These are phyloP conservation scores for Lactarius trivialis DNA, from an alignment of 768 basidiomycete species.

Conservation along the genomic window DNA sequence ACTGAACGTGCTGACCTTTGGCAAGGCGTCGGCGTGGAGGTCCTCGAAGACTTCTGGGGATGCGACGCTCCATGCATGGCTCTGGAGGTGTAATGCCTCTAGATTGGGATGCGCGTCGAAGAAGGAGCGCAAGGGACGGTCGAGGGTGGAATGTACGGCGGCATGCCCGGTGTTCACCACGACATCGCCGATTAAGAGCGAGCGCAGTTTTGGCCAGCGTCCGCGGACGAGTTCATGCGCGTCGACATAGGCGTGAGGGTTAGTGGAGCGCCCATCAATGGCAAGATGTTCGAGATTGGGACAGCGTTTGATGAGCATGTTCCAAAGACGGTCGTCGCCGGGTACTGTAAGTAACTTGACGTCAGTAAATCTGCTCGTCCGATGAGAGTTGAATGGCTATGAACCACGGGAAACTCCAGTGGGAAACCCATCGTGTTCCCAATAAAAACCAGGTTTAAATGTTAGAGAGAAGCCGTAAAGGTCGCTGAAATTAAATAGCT, in stretches of 20 bases:
- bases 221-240: constrained; percentile 50
- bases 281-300: constrained; percentile 60
- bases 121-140: constrained; percentile 58
- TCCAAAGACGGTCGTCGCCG: constrained; percentile 51
- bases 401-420: constrained; percentile 52
- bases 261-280: constrained; percentile 49
- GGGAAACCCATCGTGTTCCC: constrained; percentile 49
- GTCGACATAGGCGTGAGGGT: constrained; percentile 46
- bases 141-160: constrained; percentile 30
- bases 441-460: constrained; percentile 58
- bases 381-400: constrained; percentile 20
- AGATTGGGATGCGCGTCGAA: constrained; percentile 58
- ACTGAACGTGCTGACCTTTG: constrained; percentile 43
- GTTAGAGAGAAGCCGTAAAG: constrained; percentile 56
- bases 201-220: constrained; percentile 60
- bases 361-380: background rate
- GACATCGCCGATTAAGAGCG: constrained; percentile 59
- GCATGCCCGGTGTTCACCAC: constrained; percentile 52
- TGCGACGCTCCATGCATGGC: constrained; percentile 25
- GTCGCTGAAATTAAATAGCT: constrained; percentile 66
- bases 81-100: constrained; percentile 43
- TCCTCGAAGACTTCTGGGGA: constrained; percentile 21
- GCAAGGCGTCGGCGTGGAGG: constrained; percentile 23
- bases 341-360: constrained; percentile 24
- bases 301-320: constrained; percentile 61